These are phyloP conservation scores for Amanita brunnescens DNA, from an alignment of 768 basidiomycete species.

Conservation along the genomic window DNA sequence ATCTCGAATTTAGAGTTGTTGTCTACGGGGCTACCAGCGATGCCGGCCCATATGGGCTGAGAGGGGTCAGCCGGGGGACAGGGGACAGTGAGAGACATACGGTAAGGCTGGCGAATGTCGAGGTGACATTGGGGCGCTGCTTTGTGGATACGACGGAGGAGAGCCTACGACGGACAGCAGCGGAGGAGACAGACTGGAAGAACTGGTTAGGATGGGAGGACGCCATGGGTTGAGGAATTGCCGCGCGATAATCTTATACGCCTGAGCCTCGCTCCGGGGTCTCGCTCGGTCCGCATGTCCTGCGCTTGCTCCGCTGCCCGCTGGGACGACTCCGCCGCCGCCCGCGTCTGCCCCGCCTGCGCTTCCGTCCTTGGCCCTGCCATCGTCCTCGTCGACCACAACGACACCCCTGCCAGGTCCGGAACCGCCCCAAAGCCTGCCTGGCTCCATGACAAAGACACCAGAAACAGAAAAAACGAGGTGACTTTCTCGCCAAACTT, in stretches of 20 bases:
- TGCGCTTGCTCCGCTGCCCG: conserved; percentile 51
- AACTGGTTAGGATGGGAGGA: conserved; percentile 29
- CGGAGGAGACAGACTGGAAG: conserved; percentile 60
- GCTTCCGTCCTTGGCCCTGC: conserved; percentile 60
- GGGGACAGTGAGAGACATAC: conserved; percentile 32
- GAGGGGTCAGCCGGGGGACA: conserved; percentile 13
- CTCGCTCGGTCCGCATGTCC: conserved; percentile 20
- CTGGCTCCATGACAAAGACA: conserved; percentile 60
- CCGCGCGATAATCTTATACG: background rate
- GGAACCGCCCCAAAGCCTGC: conserved; percentile 40
- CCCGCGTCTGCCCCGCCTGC: conserved; percentile 60
- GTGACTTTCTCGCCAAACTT: conserved; percentile 29
- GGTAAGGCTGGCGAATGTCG: conserved; percentile 54
- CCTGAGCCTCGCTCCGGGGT: background rate
- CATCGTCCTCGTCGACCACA: conserved; percentile 45
- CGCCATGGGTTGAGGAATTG: conserved; percentile 34
- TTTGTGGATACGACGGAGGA: conserved; percentile 41
- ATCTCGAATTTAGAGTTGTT: conserved; percentile 58
- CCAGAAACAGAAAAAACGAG: conserved; percentile 52
- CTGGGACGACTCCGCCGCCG: conserved; percentile 51
- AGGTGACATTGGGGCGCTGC: conserved; percentile 44
- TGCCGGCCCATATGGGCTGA: conserved; percentile 85
- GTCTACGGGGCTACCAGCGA: conserved; percentile 55
- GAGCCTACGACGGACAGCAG: conserved; percentile 57
- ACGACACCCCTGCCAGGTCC: conserved; percentile 22